Evolutionary conservation across 805 yeast genomes (phyloP).

Genomic region (Pichia thaimueangensis): DNA sequence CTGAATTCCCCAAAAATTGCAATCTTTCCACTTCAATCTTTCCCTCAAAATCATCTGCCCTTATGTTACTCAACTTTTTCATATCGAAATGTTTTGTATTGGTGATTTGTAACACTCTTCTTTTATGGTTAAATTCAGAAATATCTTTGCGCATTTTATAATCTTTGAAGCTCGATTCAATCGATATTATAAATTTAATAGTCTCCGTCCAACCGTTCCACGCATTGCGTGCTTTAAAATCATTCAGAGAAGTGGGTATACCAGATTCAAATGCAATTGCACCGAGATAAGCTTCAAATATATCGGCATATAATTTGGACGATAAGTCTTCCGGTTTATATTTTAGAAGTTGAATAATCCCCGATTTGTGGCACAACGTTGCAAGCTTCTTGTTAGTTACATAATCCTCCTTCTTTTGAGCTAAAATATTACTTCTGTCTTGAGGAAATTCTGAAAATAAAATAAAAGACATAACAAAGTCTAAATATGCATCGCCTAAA

Average conservation of each 20-base stretch:
- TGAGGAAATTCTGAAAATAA: constrained; percentile 62
- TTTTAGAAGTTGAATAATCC: too few relatives aligned
- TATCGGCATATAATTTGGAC: constrained; percentile 73
- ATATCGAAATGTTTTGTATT: background rate
- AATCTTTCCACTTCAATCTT: background rate
- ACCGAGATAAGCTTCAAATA: constrained; percentile 85
- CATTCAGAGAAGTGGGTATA: background rate
- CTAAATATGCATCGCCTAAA: constrained; percentile 75
- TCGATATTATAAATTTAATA: background rate
- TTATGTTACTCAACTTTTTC: background rate
- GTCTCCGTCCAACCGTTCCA: constrained; percentile 3
- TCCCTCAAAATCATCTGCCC: background rate
- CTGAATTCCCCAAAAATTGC: constrained; percentile 1
- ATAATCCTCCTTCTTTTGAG: too few relatives aligned
- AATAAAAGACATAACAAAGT: constrained; percentile 56
- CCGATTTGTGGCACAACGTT: too few relatives aligned
- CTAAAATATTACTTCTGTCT: too few relatives aligned
- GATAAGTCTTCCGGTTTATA: too few relatives aligned
- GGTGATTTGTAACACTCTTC: background rate
- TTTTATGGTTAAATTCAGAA: too few relatives aligned
- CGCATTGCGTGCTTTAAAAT: background rate
- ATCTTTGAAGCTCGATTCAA: too few relatives aligned
- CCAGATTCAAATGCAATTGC: constrained; percentile 38
- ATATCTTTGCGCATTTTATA: too few relatives aligned
- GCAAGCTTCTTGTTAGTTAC: too few relatives aligned